Conservation (phyloP, 805 yeast genomes). For the Wickerhamomyces rabaulensis region DNA sequence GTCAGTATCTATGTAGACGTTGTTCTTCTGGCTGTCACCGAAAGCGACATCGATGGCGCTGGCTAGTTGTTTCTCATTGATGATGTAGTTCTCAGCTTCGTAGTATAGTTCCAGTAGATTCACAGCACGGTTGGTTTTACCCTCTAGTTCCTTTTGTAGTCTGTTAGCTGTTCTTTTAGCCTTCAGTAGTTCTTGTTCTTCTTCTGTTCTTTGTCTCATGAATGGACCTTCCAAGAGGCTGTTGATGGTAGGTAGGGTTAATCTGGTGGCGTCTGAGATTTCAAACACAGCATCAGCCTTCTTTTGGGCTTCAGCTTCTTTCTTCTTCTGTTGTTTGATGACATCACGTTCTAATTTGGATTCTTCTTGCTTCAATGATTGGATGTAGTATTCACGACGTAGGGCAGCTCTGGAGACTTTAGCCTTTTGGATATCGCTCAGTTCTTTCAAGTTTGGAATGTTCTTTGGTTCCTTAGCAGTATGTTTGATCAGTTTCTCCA, state of each 20-base stretch:
- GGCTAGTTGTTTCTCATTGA: constrained; percentile 63
- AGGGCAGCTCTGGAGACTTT: constrained; percentile 45
- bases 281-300: constrained; percentile 35
- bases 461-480: constrained; percentile 45
- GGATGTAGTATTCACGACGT: constrained; percentile 66
- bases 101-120: constrained; percentile 68
- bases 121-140: constrained; percentile 47
- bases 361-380: constrained; percentile 41
- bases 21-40: constrained; percentile 16
- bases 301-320: constrained; percentile 22
- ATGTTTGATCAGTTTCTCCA: constrained; percentile 50
- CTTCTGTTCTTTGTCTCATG: constrained; percentile 66
- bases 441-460: constrained; percentile 18
- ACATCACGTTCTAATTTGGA: constrained; percentile 29
- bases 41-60: constrained; percentile 55
- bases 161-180: constrained; percentile 69
- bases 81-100: constrained; percentile 60
- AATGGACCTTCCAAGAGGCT: constrained; percentile 61
- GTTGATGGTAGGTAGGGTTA: constrained; percentile 79
- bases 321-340: constrained; percentile 23
- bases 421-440: constrained; percentile 22
- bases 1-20: constrained; percentile 5
- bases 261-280: constrained; percentile 43
- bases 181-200: constrained; percentile 51
- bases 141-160: constrained; percentile 44